A percentile compares a stretch with the other conserved stretches of the same genome.
Evolutionary conservation across 2,329 filamentous ascomycete species (phyloP).

Genomic region (Colletotrichum graminicola): DNA sequence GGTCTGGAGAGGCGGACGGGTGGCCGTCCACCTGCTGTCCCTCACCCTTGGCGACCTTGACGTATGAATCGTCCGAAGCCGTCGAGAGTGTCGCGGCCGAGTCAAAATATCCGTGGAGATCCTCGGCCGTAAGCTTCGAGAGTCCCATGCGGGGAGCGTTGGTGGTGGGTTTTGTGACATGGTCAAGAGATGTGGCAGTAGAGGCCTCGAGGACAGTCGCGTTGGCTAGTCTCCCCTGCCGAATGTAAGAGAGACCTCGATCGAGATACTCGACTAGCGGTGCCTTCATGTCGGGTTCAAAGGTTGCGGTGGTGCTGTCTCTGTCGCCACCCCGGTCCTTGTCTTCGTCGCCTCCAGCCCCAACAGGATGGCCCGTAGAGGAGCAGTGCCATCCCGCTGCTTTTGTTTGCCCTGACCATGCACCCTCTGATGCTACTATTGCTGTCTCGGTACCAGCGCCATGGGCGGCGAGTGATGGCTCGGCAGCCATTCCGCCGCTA

Average conservation of each 20-base stretch:
- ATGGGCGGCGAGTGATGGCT: conserved; percentile 19
- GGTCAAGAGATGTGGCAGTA: background rate
- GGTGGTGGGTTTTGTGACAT: conserved; percentile 17
- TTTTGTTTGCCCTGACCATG: conserved; percentile 50
- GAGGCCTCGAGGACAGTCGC: background rate
- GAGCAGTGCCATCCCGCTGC: conserved; percentile 40
- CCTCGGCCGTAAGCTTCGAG: conserved; percentile 50
- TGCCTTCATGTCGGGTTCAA: conserved; percentile 56
- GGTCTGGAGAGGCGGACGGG: conserved; percentile 1
- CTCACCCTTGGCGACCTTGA: conserved; percentile 43
- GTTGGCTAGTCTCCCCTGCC: conserved; percentile 45
- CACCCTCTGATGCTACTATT: conserved; percentile 32
- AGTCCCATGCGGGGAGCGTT: conserved; percentile 45
- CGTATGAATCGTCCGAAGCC: conserved; percentile 40
- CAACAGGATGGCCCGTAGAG: conserved; percentile 13
- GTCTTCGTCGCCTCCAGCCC: background rate
- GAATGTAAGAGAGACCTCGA: conserved; percentile 59
- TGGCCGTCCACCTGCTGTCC: conserved; percentile 40
- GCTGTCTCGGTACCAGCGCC: background rate
- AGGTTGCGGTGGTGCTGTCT: conserved; percentile 20
- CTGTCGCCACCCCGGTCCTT: conserved; percentile 9
- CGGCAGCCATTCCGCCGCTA: conserved; percentile 19
- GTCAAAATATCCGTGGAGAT: conserved; percentile 45
- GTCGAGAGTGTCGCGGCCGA: conserved; percentile 12
- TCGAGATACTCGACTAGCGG: conserved; percentile 64